These are phyloP conservation scores for Solanum aculeatissimum DNA, from an alignment of 305 asterid genomes.

Conservation along the genomic window DNA sequence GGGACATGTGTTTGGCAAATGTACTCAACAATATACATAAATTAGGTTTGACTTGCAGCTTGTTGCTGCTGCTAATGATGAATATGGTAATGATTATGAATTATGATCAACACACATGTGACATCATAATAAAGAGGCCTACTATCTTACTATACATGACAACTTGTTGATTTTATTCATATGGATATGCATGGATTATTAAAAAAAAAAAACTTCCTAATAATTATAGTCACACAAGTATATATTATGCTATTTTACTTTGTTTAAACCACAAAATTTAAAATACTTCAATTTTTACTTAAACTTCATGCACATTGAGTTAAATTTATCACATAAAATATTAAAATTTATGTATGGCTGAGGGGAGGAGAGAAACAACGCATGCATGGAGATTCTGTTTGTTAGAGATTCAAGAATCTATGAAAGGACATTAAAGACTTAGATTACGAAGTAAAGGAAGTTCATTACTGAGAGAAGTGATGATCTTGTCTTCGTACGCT, in stretches of 20 bases:
- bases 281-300: background rate
- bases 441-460: too few species aligned
- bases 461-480: too few species aligned
- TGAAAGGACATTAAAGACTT: too few species aligned
- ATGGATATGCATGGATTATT: constrained; percentile 11
- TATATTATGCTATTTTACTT: background rate
- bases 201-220: background rate
- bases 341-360: background rate
- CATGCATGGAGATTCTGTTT: too few species aligned
- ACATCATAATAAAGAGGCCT: constrained; percentile 36
- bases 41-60: background rate
- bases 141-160: background rate
- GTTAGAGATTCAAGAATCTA: too few species aligned
- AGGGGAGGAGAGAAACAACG: too few species aligned
- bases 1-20: background rate
- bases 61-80: background rate
- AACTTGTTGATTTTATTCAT: constrained; percentile 4
- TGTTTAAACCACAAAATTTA: background rate
- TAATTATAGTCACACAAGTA: constrained; percentile 7
- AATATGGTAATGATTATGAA: constrained; percentile 14
- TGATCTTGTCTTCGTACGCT: too few species aligned
- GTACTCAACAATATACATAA: background rate
- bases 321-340: background rate
- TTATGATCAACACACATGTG: constrained; percentile 33
- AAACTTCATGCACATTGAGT: background rate